A percentile compares a stretch with the other conserved stretches of the same genome.
Evolutionary conservation across 148 eudicot genomes (phyloP).

Genomic region (Dianthus caryophyllus): DNA sequence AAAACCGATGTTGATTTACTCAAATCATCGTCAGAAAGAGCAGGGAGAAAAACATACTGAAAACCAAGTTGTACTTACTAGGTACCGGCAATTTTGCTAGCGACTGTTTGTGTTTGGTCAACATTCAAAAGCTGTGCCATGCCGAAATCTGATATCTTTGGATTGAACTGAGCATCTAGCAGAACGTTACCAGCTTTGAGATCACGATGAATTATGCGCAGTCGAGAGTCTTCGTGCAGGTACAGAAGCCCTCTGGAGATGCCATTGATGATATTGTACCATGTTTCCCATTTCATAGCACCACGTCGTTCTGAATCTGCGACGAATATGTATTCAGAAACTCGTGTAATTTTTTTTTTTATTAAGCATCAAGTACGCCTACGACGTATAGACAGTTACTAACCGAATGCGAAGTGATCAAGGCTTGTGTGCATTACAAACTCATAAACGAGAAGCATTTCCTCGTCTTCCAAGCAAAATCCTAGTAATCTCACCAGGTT

Average conservation of each 20-base stretch:
- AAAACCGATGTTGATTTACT: not conserved
- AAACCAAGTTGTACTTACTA: constrained; percentile 17
- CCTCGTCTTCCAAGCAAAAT: constrained; percentile 29
- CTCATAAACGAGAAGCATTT: constrained; percentile 32
- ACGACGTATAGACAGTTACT: constrained; percentile 3
- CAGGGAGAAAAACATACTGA: not conserved
- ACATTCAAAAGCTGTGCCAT: constrained; percentile 36
- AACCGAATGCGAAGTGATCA: constrained; percentile 20
- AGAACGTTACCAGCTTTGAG: constrained; percentile 40
- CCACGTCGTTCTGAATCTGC: constrained; percentile 21
- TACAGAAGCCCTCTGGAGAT: constrained; percentile 34
- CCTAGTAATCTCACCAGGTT: constrained; percentile 29
- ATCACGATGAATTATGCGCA: constrained; percentile 36
- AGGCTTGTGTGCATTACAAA: constrained; percentile 25
- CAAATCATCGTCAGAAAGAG: not conserved
- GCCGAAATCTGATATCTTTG: constrained; percentile 50
- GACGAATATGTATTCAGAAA: not conserved
- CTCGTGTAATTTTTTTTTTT: not conserved
- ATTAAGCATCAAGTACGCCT: not conserved
- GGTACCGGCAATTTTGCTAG: constrained; percentile 35
- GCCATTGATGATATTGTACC: constrained; percentile 34
- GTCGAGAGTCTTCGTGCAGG: constrained; percentile 40
- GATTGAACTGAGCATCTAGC: constrained; percentile 30
- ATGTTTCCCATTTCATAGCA: constrained; percentile 26
- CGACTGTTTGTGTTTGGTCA: constrained; percentile 24